Base-by-base conservation (phyloP, 2,329 filamentous ascomycete species). In the Aquanectria penicillioides region DNA sequence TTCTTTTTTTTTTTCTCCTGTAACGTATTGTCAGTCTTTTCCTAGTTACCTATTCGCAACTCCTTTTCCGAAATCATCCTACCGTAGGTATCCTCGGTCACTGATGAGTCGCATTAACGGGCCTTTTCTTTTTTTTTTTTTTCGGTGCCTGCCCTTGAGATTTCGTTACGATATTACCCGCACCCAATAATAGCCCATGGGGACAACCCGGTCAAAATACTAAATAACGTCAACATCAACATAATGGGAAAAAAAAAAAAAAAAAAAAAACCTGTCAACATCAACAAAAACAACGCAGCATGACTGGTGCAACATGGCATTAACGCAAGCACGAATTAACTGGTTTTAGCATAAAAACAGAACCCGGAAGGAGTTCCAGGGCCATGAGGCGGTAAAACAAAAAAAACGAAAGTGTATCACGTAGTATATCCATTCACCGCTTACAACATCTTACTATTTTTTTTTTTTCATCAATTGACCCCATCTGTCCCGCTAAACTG, bases 131-230 rank as follows among this genome's bases (percentile, higher is more conserved):
- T 5, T 23, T 18, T 11, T 15, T n/a, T 28, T 12, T 37, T 17
- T 23, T 15, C 23, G 47, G 23, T 8, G 25, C 10, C 25, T 31
- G 23, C 18, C 26, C 37, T 31, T 17, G 20, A 20, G 9, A n/a
- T n/a, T 23, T 46, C 34, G 44, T 37, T 33, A 36, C 55, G 54
- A 51, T 20, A 46, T 57, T 36, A 46, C 48, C 48, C 55, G 48
- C 40, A 36, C 23, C 25, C 36, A 28, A 56, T 44, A 34, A 41
- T 11, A 36, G 3, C 17, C 3, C 18, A 20, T 11, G 37, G n/a
- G n/a, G n/a, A n/a, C n/a, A n/a, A n/a, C n/a, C n/a, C n/a, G n/a
- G n/a, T n/a, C n/a, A n/a, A n/a, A n/a, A n/a, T n/a, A 29, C 11
- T n/a, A 22, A 25, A 23, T 31, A 34, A 26, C 25, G 33, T 37